These are phyloP conservation scores for Leptomonas seymouri DNA, from an alignment of 208 protist genomes.

Conservation along the genomic window DNA sequence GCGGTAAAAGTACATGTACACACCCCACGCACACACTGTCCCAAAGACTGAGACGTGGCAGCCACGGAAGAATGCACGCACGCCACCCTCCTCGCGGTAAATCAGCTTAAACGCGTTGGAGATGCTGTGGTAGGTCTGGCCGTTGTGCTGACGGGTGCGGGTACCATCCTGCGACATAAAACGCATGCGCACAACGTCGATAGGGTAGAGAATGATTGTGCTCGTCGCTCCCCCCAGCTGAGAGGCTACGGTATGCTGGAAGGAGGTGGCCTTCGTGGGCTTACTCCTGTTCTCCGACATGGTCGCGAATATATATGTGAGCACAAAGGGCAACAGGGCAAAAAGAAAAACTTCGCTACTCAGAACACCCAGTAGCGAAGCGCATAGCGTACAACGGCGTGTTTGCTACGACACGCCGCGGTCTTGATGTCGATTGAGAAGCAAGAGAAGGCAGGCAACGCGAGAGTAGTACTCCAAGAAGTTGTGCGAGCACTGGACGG, in stretches of 20 bases:
- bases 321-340: background rate
- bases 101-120: constrained; percentile 37
- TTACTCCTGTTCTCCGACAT: constrained; percentile 10
- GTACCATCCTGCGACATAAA: constrained; percentile 90
- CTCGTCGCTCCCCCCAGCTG: constrained; percentile 59
- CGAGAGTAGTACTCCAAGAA: too few species aligned
- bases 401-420: too few species aligned
- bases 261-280: constrained; percentile 16
- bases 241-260: constrained; percentile 68
- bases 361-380: too few species aligned
- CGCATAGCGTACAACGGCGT: too few species aligned
- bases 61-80: constrained; percentile 67
- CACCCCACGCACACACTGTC: constrained; percentile 68
- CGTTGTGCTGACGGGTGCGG: constrained; percentile 70
- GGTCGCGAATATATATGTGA: background rate
- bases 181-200: constrained; percentile 89
- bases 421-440: too few species aligned
- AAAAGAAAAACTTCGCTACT: background rate
- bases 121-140: constrained; percentile 62
- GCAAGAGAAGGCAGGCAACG: too few species aligned
- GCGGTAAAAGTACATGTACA: constrained; percentile 91
- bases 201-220: constrained; percentile 79
- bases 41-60: constrained; percentile 69
- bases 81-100: constrained; percentile 53
- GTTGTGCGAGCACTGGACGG: too few species aligned